These are phyloP conservation scores for Diaporthe citrichinensis DNA, from an alignment of 2,329 filamentous ascomycete genomes.

Conservation along the genomic window DNA sequence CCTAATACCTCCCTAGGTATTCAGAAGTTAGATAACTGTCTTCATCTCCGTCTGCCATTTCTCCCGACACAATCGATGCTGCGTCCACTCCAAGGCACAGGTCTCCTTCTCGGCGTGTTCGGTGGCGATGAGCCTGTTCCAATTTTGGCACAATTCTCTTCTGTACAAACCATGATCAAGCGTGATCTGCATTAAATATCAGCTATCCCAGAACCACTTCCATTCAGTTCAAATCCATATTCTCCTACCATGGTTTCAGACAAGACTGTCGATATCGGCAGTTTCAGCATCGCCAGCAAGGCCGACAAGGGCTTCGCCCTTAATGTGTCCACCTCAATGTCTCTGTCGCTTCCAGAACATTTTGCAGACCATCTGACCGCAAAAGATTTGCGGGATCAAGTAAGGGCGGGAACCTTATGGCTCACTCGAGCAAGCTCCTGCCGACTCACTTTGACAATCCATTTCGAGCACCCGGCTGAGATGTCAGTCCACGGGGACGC, in stretches of 20 bases:
- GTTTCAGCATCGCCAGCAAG: constrained; percentile 36
- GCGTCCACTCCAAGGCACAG: neutral
- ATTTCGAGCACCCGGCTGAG: constrained; percentile 6
- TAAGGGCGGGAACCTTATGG: constrained; percentile 36
- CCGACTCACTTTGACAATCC: constrained; percentile 17
- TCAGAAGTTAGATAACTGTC: neutral
- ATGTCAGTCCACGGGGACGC: neutral
- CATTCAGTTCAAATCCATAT: no score
- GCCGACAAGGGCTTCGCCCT: constrained; percentile 31
- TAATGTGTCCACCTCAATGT: constrained; percentile 14
- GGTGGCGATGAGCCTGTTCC: neutral
- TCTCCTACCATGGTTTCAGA: constrained; percentile 32
- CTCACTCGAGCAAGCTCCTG: constrained; percentile 38
- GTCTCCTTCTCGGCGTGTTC: neutral
- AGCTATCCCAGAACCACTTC: neutral
- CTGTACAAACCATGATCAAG: neutral
- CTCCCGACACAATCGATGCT: neutral
- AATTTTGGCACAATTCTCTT: neutral
- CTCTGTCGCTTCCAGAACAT: constrained; percentile 32
- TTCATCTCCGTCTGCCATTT: neutral
- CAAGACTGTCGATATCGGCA: constrained; percentile 32
- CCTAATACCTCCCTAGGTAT: neutral
- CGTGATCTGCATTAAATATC: neutral
- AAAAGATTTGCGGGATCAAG: constrained; percentile 32
- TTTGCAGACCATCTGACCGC: neutral